phyloP scores from a whole-genome alignment of 1,284 basidiomycete genomes.

The Stygiomarasmius scandens region DNA sequence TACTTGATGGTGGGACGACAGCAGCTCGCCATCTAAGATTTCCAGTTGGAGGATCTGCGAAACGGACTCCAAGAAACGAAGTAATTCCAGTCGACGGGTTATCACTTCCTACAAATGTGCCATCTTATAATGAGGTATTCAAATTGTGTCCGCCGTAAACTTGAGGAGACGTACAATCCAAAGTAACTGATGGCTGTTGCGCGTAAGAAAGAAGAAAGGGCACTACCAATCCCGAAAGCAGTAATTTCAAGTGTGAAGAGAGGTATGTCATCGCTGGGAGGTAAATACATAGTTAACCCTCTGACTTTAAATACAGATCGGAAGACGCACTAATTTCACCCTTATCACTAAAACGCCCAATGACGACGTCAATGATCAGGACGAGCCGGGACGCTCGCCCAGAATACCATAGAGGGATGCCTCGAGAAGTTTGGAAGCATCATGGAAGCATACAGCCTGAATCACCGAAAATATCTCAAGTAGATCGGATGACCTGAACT shows the following conservation, averaged over 20 bases:
- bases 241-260: background rate
- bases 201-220: background rate
- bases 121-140: constrained; percentile 30
- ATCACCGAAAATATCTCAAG: too few relatives aligned
- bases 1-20: constrained; percentile 36
- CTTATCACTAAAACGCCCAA: too few relatives aligned
- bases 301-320: too few relatives aligned
- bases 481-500: too few relatives aligned
- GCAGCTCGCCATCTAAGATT: constrained; percentile 42
- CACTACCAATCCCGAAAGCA: background rate
- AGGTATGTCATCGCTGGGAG: background rate
- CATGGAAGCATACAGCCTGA: too few relatives aligned
- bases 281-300: too few relatives aligned
- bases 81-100: constrained; percentile 32
- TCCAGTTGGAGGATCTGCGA: constrained; percentile 40
- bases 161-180: constrained; percentile 12
- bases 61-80: constrained; percentile 39
- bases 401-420: too few relatives aligned
- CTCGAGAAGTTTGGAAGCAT: too few relatives aligned
- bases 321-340: too few relatives aligned
- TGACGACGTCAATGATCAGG: too few relatives aligned
- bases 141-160: background rate
- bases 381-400: too few relatives aligned
- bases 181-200: background rate
- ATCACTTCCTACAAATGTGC: constrained; percentile 35